These are phyloP conservation scores for Ophiostoma ulmi DNA, from an alignment of 2,329 filamentous ascomycete genomes.

Conservation along the genomic window DNA sequence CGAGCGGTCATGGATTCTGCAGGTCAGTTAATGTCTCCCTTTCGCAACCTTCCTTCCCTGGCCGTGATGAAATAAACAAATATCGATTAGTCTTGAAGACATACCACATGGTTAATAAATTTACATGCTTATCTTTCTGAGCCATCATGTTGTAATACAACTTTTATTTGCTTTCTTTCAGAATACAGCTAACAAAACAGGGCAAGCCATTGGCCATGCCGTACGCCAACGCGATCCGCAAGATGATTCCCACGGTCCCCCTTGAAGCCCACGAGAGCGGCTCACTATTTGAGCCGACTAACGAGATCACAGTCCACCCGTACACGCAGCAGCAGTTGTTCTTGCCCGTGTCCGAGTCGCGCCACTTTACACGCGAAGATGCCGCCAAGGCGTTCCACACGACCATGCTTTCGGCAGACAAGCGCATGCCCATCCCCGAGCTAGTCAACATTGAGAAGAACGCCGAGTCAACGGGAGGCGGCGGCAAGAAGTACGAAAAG, in stretches of 20 bases:
- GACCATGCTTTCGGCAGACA: slow-evolving; percentile 55
- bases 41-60: slow-evolving; percentile 9
- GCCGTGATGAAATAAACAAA: slow-evolving; percentile 53
- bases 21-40: slow-evolving; percentile 54
- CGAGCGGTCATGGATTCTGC: slow-evolving; percentile 68
- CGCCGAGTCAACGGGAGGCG: slow-evolving; percentile 32
- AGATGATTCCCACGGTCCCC: slow-evolving; percentile 68
- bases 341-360: slow-evolving; percentile 58
- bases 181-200: slow-evolving; percentile 42
- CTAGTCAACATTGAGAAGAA: slow-evolving; percentile 53
- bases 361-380: slow-evolving; percentile 59
- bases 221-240: slow-evolving; percentile 69
- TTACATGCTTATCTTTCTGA: slow-evolving; percentile 57
- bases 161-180: background rate
- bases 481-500: slow-evolving; percentile 33
- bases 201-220: slow-evolving; percentile 69
- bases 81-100: slow-evolving; percentile 99
- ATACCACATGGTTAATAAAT: slow-evolving; percentile 72
- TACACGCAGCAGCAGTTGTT: slow-evolving; percentile 61
- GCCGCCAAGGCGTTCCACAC: slow-evolving; percentile 61
- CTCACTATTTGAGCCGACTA: slow-evolving; percentile 54
- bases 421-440: slow-evolving; percentile 58
- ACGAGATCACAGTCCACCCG: slow-evolving; percentile 59
- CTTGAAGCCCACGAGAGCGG: slow-evolving; percentile 39
- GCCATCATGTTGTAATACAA: slow-evolving; percentile 37